phyloP scores from a whole-genome alignment of 768 basidiomycete species.

The Lactarius sanguifluus region DNA sequence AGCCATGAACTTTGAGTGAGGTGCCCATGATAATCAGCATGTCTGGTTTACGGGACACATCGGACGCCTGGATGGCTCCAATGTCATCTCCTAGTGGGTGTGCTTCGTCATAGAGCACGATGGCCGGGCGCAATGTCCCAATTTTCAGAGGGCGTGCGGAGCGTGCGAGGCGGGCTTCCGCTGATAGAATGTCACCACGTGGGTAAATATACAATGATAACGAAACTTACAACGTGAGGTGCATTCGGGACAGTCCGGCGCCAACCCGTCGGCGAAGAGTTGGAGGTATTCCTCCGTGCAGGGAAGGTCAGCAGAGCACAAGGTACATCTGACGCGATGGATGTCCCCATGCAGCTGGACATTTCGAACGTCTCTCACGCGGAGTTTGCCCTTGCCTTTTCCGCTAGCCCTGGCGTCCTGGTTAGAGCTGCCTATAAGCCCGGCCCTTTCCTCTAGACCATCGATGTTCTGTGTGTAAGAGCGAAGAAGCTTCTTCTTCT shows the following conservation, averaged over 20 bases:
- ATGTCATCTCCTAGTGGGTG: conserved; percentile 94
- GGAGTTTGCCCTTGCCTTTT: conserved; percentile 72
- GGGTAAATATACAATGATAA: conserved; percentile 15
- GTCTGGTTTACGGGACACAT: conserved; percentile 80
- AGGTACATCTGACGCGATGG: conserved; percentile 82
- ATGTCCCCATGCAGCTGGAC: conserved; percentile 96
- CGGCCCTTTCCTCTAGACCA: conserved; percentile 81
- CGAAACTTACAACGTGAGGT: conserved; percentile 63
- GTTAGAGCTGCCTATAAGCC: conserved; percentile 67
- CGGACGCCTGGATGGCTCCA: conserved; percentile 72
- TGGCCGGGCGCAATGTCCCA: conserved; percentile 87
- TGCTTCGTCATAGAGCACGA: conserved; percentile 93
- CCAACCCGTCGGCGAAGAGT: conserved; percentile 63
- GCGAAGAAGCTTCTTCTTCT: conserved; percentile 80
- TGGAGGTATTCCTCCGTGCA: conserved; percentile 63
- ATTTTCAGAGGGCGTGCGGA: conserved; percentile 76
- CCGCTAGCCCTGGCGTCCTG: conserved; percentile 47
- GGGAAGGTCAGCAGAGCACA: conserved; percentile 78
- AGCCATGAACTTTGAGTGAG: conserved; percentile 91
- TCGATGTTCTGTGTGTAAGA: conserved; percentile 99
- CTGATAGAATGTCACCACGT: conserved; percentile 40
- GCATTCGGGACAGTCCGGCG: conserved; percentile 90
- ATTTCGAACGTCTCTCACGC: conserved; percentile 73
- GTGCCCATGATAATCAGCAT: conserved; percentile 97
- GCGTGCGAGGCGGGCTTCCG: conserved; percentile 75